A percentile compares a stretch with the other conserved stretches of the same genome.
These are phyloP conservation scores for Aspergillus olivimuriae DNA, from an alignment of 495 filamentous ascomycete species.

Conservation along the genomic window DNA sequence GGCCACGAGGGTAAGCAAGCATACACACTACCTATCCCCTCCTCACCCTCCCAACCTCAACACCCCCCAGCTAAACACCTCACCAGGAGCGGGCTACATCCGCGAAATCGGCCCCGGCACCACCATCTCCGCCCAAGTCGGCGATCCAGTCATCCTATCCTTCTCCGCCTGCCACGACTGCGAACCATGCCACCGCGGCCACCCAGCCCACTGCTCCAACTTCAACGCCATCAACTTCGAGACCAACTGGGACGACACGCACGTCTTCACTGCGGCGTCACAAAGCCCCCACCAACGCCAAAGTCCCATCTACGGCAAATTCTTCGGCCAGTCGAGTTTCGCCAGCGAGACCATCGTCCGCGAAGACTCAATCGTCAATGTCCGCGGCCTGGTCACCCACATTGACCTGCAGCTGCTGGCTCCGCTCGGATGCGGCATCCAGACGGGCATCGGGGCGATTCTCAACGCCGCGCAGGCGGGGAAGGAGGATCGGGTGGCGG, in stretches of 20 bases:
- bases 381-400: slow-evolving; percentile 4
- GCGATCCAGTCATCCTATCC: slow-evolving; percentile 39
- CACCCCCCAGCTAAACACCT: neutral
- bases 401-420: slow-evolving; percentile 30
- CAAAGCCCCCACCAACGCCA: neutral
- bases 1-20: slow-evolving; percentile 18
- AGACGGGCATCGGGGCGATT: slow-evolving; percentile 34
- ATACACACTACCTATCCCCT: neutral
- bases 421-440: slow-evolving; percentile 37
- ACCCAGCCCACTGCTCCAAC: slow-evolving; percentile 18
- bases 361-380: slow-evolving; percentile 20
- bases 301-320: slow-evolving; percentile 19
- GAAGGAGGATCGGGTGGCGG: slow-evolving; percentile 14
- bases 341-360: slow-evolving; percentile 23
- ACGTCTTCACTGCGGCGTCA: slow-evolving; percentile 8
- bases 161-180: slow-evolving; percentile 31
- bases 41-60: neutral
- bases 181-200: slow-evolving; percentile 7
- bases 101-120: slow-evolving; percentile 30
- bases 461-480: slow-evolving; percentile 24
- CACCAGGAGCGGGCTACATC: slow-evolving; percentile 34
- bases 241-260: neutral
- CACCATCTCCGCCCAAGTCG: slow-evolving; percentile 26
- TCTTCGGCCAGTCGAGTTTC: slow-evolving; percentile 36
- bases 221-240: slow-evolving; percentile 30